phyloP scores from a whole-genome alignment of 1,284 basidiomycete species.

The Prillingera fragicola region DNA sequence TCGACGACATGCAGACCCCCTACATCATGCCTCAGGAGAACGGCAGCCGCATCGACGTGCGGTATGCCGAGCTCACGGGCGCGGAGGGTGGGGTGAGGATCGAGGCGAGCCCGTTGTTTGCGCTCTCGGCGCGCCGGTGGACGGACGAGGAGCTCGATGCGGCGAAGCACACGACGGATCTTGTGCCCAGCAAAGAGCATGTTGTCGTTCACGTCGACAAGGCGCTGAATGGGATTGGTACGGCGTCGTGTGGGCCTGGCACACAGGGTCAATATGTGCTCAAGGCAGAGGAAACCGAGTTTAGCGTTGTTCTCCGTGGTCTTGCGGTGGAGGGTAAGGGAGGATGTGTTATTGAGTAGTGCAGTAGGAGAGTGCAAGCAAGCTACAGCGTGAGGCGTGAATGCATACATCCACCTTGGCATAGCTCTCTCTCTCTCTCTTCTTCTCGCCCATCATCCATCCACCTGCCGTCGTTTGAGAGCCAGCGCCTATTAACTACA shows the following conservation, averaged over 20 bases:
- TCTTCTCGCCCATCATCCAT: too few species aligned
- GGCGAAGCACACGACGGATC: conserved; percentile 17
- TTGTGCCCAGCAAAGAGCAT: conserved; percentile 10
- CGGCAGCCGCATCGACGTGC: conserved; percentile 13
- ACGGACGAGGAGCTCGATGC: conserved; percentile 14
- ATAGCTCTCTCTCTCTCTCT: too few species aligned
- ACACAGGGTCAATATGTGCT: conserved; percentile 10
- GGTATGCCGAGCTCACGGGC: conserved; percentile 10
- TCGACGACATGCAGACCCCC: conserved; percentile 21
- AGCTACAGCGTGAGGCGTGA: too few species aligned
- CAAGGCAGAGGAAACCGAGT: conserved; percentile 1
- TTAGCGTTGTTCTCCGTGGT: conserved; percentile 5
- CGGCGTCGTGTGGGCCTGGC: conserved; percentile 17
- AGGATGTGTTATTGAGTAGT: too few species aligned
- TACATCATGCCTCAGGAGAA: conserved; percentile 26
- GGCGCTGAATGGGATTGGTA: conserved; percentile 15
- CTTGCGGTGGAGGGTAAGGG: too few species aligned
- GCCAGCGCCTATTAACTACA: too few species aligned
- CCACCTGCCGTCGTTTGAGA: too few species aligned
- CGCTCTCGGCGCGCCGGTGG: conserved; percentile 19
- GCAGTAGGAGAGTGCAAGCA: too few species aligned
- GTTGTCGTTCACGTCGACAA: conserved; percentile 21
- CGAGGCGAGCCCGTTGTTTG: conserved; percentile 5
- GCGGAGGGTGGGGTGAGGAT: conserved; percentile 3
- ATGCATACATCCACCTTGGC: too few species aligned